Percentiles rank a stretch among this genome's conserved stretches.
phyloP scores from a whole-genome alignment of 805 yeast species.

The Zygotorulaspora chibaensis region DNA sequence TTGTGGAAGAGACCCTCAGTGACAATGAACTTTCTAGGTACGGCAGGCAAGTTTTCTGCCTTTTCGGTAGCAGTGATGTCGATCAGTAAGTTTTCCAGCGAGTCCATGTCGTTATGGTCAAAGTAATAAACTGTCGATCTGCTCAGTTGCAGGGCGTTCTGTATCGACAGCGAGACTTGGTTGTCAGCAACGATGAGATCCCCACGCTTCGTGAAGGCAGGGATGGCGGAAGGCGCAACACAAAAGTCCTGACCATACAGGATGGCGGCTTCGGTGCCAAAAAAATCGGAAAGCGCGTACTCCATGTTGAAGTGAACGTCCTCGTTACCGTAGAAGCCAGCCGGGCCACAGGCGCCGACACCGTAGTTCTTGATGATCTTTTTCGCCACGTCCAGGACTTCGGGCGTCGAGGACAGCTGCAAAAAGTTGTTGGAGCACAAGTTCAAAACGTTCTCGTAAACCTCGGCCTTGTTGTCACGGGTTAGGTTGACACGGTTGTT shows the following conservation, averaged over 20 bases:
- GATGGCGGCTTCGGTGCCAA: constrained; percentile 74
- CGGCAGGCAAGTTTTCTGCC: constrained; percentile 54
- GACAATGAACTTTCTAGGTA: constrained; percentile 85
- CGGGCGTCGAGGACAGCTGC: constrained; percentile 48
- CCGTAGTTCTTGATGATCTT: constrained; percentile 65
- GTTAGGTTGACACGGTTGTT: constrained; percentile 28
- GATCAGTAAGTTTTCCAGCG: constrained; percentile 63
- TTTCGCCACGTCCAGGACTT: constrained; percentile 51
- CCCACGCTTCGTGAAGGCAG: constrained; percentile 93
- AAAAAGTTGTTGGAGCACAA: constrained; percentile 70
- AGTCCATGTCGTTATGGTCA: constrained; percentile 84
- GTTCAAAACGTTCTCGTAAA: constrained; percentile 47
- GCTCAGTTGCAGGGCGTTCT: constrained; percentile 82
- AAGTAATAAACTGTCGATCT: constrained; percentile 72
- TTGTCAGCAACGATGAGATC: constrained; percentile 87
- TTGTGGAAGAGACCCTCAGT: constrained; percentile 87
- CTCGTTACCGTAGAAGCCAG: constrained; percentile 94
- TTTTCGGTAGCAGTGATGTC: constrained; percentile 57
- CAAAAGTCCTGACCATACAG: constrained; percentile 90
- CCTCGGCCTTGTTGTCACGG: constrained; percentile 30
- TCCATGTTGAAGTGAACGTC: constrained; percentile 83
- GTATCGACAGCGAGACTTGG: constrained; percentile 68
- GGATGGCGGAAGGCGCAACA: constrained; percentile 81
- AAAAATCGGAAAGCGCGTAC: constrained; percentile 65
- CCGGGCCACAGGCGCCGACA: constrained; percentile 98